These are phyloP conservation scores for Backusella sp. DNA, from an alignment of 192 early-diverging fungal genomes.

Conservation along the genomic window DNA sequence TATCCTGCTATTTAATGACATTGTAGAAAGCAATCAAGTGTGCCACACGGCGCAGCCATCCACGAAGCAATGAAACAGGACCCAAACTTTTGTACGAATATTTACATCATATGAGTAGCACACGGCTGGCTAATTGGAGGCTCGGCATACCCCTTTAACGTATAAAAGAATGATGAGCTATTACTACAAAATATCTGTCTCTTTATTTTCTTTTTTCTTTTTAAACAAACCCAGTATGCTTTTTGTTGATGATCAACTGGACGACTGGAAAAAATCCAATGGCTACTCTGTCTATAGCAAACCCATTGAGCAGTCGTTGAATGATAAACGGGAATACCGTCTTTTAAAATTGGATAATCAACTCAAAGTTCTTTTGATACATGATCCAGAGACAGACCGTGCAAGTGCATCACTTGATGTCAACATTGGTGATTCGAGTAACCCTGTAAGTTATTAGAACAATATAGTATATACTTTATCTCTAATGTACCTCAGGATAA, in stretches of 20 bases:
- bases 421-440: constrained; percentile 57
- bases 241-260: neutral
- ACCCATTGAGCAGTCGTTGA: constrained; percentile 51
- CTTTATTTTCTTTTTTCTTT: neutral
- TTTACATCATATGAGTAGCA: neutral
- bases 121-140: neutral
- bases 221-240: neutral
- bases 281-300: neutral
- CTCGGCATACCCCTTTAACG: neutral
- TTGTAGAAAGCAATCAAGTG: neutral
- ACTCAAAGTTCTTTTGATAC: constrained; percentile 55
- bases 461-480: too few relatives aligned
- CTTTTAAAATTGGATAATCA: constrained; percentile 57
- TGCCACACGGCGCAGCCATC: neutral
- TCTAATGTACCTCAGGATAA: constrained; percentile 38
- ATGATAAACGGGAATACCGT: constrained; percentile 57
- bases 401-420: constrained; percentile 59
- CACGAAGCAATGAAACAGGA: neutral
- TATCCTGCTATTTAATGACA: too few relatives aligned
- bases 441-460: constrained; percentile 39
- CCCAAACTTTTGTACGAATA: neutral
- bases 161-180: neutral
- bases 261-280: neutral
- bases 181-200: neutral
- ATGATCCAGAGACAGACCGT: constrained; percentile 53